A percentile compares a stretch with the other conserved stretches of the same genome.
phyloP scores from a whole-genome alignment of 352 stramenopile species.

The Globisporangium megalacanthum region DNA sequence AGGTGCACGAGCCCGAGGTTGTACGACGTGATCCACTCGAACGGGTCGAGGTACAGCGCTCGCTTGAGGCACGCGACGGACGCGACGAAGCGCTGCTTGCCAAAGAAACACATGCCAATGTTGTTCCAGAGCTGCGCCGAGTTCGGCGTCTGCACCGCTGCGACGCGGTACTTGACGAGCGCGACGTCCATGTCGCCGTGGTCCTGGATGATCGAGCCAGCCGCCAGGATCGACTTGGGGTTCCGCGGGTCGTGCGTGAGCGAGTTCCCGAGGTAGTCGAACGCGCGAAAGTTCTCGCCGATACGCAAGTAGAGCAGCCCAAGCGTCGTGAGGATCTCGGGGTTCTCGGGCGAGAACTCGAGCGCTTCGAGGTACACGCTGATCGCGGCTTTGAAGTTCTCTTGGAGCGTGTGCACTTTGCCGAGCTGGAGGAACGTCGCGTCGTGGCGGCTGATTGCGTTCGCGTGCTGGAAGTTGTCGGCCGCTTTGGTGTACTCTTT shows the following conservation, averaged over 20 bases:
- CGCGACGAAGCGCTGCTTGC: constrained; percentile 83
- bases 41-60: constrained; percentile 90
- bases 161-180: constrained; percentile 93
- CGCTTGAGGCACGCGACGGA: constrained; percentile 90
- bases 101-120: constrained; percentile 95
- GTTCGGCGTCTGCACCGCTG: constrained; percentile 88
- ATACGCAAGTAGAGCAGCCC: constrained; percentile 88
- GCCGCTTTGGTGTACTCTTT: constrained; percentile 89
- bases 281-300: constrained; percentile 89
- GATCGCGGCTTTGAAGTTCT: constrained; percentile 85
- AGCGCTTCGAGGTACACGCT: constrained; percentile 89
- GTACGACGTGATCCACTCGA: constrained; percentile 94
- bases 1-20: constrained; percentile 94
- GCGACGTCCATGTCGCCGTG: constrained; percentile 92
- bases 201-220: constrained; percentile 92
- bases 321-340: constrained; percentile 89
- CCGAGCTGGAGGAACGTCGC: constrained; percentile 90
- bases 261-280: constrained; percentile 92
- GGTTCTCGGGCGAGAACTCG: constrained; percentile 91
- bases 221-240: constrained; percentile 90
- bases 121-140: constrained; percentile 94
- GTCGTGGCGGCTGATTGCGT: constrained; percentile 90
- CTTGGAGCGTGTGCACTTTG: constrained; percentile 80
- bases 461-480: constrained; percentile 87
- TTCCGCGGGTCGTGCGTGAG: constrained; percentile 90